Percentiles rank a stretch among this genome's conserved stretches.
phyloP scores from a whole-genome alignment of 495 filamentous ascomycete species.

The Penicillium odoratum region DNA sequence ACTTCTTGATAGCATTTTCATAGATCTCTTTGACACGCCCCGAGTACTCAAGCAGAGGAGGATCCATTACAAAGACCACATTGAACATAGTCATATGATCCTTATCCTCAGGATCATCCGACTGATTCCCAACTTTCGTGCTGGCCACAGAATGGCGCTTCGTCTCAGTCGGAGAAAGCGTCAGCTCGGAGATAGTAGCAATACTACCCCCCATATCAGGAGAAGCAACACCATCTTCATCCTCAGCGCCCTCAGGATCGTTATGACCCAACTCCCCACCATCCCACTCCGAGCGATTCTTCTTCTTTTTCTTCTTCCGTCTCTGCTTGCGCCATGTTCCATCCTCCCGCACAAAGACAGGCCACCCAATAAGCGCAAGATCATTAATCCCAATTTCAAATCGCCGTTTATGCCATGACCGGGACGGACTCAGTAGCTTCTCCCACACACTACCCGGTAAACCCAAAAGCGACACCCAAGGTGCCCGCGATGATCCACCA shows the following conservation, averaged over 20 bases:
- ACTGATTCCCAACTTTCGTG: conserved; percentile 32
- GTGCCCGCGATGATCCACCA: conserved; percentile 46
- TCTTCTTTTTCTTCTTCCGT: conserved; percentile 57
- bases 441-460: conserved; percentile 76
- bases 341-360: conserved; percentile 82
- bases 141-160: conserved; percentile 43
- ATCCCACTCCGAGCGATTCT: conserved; percentile 37
- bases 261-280: conserved; percentile 44
- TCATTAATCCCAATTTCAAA: conserved; percentile 88
- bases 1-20: conserved; percentile 82
- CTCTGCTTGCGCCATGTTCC: conserved; percentile 80
- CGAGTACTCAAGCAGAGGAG: conserved; percentile 73
- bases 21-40: conserved; percentile 77
- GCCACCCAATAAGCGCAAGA: conserved; percentile 80
- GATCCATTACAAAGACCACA: conserved; percentile 86
- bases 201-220: conserved; percentile 28
- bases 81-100: conserved; percentile 93
- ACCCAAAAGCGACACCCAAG: conserved; percentile 78
- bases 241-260: conserved; percentile 40
- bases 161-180: conserved; percentile 30
- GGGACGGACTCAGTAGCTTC: conserved; percentile 76
- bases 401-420: conserved; percentile 78
- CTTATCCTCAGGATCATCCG: conserved; percentile 51
- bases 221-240: conserved; percentile 33
- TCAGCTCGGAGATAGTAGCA: conserved; percentile 32